phyloP scores from a whole-genome alignment of 805 yeast species.

The Torulaspora delbrueckii region DNA sequence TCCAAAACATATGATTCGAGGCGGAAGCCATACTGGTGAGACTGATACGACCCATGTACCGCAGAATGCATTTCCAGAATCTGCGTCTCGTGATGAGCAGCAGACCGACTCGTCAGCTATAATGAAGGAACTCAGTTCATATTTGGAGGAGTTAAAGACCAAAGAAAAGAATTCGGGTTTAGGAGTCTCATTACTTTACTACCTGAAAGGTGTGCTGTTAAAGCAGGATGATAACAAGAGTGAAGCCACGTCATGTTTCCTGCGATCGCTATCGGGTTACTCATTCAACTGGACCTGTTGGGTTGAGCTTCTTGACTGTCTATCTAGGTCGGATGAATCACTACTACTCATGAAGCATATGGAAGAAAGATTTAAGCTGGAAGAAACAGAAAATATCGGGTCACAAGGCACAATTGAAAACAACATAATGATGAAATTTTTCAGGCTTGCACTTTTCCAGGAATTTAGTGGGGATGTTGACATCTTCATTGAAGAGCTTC shows the following conservation, averaged over 20 bases:
- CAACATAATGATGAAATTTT: slow-evolving; percentile 46
- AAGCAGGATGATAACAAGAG: slow-evolving; percentile 52
- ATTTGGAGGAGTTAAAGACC: slow-evolving; percentile 8
- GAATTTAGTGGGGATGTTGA: slow-evolving; percentile 70
- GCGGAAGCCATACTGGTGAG: slow-evolving; percentile 5
- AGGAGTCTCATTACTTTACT: slow-evolving; percentile 55
- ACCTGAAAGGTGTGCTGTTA: slow-evolving; percentile 64
- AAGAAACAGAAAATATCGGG: slow-evolving; percentile 10
- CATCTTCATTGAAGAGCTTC: slow-evolving; percentile 48
- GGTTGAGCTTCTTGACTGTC: slow-evolving; percentile 67
- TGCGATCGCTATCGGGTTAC: slow-evolving; percentile 56
- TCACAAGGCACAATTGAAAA: slow-evolving; percentile 15
- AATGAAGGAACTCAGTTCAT: slow-evolving; percentile 39
- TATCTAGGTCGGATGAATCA: slow-evolving; percentile 61
- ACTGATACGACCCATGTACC: slow-evolving; percentile 9
- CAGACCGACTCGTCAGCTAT: slow-evolving; percentile 33
- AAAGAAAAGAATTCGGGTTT: slow-evolving; percentile 13
- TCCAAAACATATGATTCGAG: slow-evolving; percentile 10
- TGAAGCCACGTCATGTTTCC: slow-evolving; percentile 56
- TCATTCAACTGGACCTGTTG: slow-evolving; percentile 95
- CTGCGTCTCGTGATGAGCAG: slow-evolving; percentile 18
- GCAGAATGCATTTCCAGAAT: slow-evolving; percentile 1
- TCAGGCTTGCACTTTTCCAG: slow-evolving; percentile 63
- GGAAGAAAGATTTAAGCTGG: slow-evolving; percentile 27
- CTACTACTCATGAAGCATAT: slow-evolving; percentile 37